Base-by-base conservation (phyloP, 352 stramenopile species). In the Phytophthora pistaciae region DNA sequence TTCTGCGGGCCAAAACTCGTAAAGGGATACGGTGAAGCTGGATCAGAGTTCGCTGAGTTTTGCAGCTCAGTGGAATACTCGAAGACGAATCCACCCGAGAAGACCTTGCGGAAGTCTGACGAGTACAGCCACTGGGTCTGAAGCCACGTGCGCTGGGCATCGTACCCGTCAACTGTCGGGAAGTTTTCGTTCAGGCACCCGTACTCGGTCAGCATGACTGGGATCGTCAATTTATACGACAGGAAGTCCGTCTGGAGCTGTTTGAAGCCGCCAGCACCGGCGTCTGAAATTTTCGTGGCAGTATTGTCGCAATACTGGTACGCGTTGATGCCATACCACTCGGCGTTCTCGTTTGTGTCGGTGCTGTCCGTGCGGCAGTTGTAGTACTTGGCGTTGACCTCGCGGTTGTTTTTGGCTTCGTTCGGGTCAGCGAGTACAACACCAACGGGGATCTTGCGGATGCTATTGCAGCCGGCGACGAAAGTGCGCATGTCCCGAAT, bases 311-410 rank as follows among this genome's bases (percentile, higher is more conserved):
- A 97, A 60, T 91, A 83, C 54, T 89, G 69, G 60, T 96, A 96
- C 50, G 83, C 69, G 68, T 97, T 97, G 42, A 96, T 56, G 16
- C 88, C 91, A 56, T 92, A 95, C 87, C 87, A 97, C 64, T 96
- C 85, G 16, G 84, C 84, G 46, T 86, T 88, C 70, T 96, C 87
- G 50, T 91, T 84, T 38, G 53, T 13, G 60, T 97, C 91, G 5
- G 42, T 69, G 0, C 74, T 20, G 54, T 92, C 68, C 0, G 83
- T 88, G 63, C 83, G 80, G 73, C 91, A 97, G 68, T 92, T 93
- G 77, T 95, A 97, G 71, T 97, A 94, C 66, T 95, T 92, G 1
- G 75, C 63, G 46, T 92, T 66, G 9, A 93, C 20, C 36, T 85
- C 77, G 2, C 87, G 80, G 21, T 88, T 77, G 64, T 79, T 83